These are phyloP conservation scores for Voacanga thouarsii DNA, from an alignment of 257 asterid species.

Conservation along the genomic window DNA sequence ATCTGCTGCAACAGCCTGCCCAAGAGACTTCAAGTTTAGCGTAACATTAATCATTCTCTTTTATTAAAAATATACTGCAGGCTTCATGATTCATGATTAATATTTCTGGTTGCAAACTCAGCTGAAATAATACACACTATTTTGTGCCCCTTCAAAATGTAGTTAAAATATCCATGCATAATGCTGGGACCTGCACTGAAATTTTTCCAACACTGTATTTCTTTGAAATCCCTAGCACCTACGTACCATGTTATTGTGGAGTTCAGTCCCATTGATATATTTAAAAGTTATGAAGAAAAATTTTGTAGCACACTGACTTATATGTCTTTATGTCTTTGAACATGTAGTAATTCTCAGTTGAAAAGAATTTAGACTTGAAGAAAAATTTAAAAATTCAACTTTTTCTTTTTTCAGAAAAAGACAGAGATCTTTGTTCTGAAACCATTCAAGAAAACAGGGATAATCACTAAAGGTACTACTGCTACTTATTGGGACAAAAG, in stretches of 20 bases:
- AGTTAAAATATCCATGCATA: background rate
- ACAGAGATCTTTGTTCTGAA: no score
- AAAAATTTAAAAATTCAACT: background rate
- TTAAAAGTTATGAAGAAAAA: background rate
- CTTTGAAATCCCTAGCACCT: background rate
- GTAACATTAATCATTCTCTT: background rate
- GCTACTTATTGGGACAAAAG: background rate
- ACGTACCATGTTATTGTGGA: background rate
- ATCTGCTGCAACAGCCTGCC: constrained; percentile 61
- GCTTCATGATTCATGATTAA: background rate
- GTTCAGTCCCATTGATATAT: background rate
- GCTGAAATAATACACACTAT: background rate
- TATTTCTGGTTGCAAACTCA: background rate
- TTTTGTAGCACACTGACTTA: background rate
- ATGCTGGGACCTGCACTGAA: background rate
- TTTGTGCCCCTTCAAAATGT: background rate
- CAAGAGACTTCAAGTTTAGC: constrained; percentile 9
- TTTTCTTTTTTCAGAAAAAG: background rate
- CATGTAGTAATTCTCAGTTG: background rate
- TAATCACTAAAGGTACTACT: background rate
- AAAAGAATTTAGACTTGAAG: background rate
- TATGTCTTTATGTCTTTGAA: background rate
- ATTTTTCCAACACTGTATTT: background rate
- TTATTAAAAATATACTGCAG: constrained; percentile 3
- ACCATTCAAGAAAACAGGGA: background rate